Percentiles rank a stretch among this genome's conserved stretches.
These are phyloP conservation scores for Lactifluus volemus DNA, from an alignment of 768 basidiomycete genomes.

Conservation along the genomic window DNA sequence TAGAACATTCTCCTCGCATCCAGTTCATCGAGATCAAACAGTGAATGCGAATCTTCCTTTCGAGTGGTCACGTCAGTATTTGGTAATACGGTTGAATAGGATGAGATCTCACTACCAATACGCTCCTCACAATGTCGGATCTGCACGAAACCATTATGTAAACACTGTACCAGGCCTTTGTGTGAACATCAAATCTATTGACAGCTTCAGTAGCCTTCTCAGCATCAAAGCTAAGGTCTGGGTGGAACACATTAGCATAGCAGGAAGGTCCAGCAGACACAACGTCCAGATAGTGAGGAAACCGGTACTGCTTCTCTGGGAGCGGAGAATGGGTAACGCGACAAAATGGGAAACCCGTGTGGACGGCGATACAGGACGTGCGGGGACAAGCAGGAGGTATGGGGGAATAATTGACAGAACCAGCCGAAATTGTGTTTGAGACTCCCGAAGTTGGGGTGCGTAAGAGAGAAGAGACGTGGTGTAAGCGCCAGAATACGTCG, in stretches of 20 bases:
- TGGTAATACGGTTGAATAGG: slow-evolving; percentile 30
- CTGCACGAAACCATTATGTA: slow-evolving; percentile 53
- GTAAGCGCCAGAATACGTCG: slow-evolving; percentile 58
- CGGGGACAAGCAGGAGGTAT: slow-evolving; percentile 37
- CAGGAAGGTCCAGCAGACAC: slow-evolving; percentile 67
- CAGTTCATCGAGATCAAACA: slow-evolving; percentile 39
- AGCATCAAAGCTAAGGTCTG: slow-evolving; percentile 71
- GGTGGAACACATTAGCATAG: slow-evolving; percentile 74
- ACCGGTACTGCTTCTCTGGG: slow-evolving; percentile 75
- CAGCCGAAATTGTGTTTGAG: slow-evolving; percentile 19
- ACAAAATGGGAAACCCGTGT: slow-evolving; percentile 80
- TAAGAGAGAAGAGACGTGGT: slow-evolving; percentile 72
- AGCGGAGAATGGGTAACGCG: slow-evolving; percentile 70
- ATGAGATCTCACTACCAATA: not conserved
- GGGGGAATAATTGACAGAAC: slow-evolving; percentile 22
- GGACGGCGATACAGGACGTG: slow-evolving; percentile 58
- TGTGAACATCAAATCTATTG: slow-evolving; percentile 56
- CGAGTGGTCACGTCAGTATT: slow-evolving; percentile 28
- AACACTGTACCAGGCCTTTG: slow-evolving; percentile 55
- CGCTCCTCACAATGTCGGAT: slow-evolving; percentile 58
- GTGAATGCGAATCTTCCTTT: slow-evolving; percentile 27
- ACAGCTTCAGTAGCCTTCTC: slow-evolving; percentile 57
- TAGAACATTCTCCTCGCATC: slow-evolving; percentile 19
- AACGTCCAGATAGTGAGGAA: slow-evolving; percentile 50
- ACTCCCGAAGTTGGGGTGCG: slow-evolving; percentile 24